Conservation (phyloP, 73 alveolate species). For the Tetrahymena elliotti region DNA sequence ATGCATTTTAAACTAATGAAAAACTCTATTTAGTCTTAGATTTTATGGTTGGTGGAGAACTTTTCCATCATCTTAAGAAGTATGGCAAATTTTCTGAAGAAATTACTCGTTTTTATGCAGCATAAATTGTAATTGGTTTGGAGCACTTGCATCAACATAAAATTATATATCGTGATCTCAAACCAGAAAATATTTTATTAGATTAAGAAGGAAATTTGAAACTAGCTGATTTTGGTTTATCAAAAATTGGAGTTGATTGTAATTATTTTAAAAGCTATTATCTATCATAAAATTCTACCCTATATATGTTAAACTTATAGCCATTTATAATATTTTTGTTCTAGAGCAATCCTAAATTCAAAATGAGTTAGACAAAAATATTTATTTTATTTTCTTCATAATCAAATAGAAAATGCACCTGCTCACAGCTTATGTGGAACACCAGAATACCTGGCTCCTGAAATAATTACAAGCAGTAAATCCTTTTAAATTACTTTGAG, state of each 20-base stretch:
- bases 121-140: constrained; percentile 74
- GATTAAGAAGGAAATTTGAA: constrained; percentile 74
- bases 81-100: constrained; percentile 59
- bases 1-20: constrained; percentile 75
- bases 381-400: neutral
- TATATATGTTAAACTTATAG: too few species aligned
- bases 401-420: neutral
- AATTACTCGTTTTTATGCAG: constrained; percentile 64
- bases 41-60: constrained; percentile 78
- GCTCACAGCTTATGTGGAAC: constrained; percentile 65
- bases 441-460: constrained; percentile 71
- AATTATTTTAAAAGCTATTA: neutral
- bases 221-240: constrained; percentile 82
- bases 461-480: constrained; percentile 42
- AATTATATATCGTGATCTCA: constrained; percentile 74
- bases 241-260: constrained; percentile 43
- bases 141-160: constrained; percentile 63
- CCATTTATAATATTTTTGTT: too few species aligned
- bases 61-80: constrained; percentile 63
- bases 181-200: constrained; percentile 82
- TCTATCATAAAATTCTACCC: neutral
- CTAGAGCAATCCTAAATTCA: neutral
- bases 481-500: neutral
- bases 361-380: neutral
- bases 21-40: constrained; percentile 77